phyloP scores from a whole-genome alignment of 805 yeast species.

The Monosporozyma yasuniensis region DNA sequence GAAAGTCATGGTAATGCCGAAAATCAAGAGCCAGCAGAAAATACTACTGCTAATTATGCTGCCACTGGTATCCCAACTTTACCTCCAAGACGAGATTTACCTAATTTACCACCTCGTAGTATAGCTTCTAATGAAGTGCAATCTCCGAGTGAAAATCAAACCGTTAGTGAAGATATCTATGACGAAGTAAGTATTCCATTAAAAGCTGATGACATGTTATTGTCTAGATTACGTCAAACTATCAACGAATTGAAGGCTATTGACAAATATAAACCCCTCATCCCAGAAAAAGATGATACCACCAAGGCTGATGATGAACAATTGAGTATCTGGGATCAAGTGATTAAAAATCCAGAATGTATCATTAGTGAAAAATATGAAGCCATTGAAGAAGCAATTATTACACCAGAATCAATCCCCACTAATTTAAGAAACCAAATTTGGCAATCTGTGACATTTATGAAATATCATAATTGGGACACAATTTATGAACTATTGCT shows the following conservation, averaged over 20 bases:
- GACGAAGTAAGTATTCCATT: neutral
- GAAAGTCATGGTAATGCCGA: neutral
- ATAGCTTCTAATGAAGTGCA: neutral
- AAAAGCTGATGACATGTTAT: conserved; percentile 3
- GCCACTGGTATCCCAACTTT: neutral
- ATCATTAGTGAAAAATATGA: neutral
- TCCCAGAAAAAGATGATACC: neutral
- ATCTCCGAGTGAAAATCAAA: neutral
- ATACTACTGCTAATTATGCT: too few relatives aligned
- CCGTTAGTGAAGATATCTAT: neutral
- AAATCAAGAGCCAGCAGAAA: neutral
- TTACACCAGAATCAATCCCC: conserved; percentile 2
- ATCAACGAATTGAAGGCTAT: conserved; percentile 4
- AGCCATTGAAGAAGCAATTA: conserved; percentile 3
- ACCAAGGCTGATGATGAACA: neutral
- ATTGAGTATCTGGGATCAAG: neutral
- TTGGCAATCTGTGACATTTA: conserved; percentile 9
- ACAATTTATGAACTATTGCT: conserved; percentile 4
- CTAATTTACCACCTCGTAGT: conserved; percentile 3
- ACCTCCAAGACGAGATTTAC: conserved; percentile 2
- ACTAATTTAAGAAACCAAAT: conserved; percentile 1
- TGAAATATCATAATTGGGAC: conserved; percentile 7
- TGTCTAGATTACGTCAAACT: conserved; percentile 5
- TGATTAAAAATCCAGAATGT: conserved; percentile 5
- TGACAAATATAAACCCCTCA: conserved; percentile 5